These are phyloP conservation scores for Russula virescens DNA, from an alignment of 768 basidiomycete genomes.

Conservation along the genomic window DNA sequence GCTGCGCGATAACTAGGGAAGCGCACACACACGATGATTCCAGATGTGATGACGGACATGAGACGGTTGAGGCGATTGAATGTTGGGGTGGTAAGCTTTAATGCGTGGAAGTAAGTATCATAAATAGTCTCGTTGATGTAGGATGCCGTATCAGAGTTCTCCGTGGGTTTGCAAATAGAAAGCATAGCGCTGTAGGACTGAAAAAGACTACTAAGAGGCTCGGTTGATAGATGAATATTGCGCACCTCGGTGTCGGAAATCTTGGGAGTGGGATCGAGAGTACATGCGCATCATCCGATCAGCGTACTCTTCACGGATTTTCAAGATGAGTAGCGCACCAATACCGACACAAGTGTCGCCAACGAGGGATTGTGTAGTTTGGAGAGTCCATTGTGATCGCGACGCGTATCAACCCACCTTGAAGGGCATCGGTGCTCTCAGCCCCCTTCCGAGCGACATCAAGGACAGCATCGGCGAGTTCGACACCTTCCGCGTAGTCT, in stretches of 20 bases:
- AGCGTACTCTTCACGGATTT: conserved; percentile 98
- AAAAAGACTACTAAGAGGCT: not conserved
- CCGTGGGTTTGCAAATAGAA: conserved; percentile 96
- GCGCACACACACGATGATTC: conserved; percentile 96
- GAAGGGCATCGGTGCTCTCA: conserved; percentile 94
- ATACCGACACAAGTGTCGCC: conserved; percentile 99
- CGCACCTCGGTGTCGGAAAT: conserved; percentile 95
- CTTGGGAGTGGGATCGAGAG: conserved; percentile 96
- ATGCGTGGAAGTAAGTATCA: conserved; percentile 98
- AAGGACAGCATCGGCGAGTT: conserved; percentile 95
- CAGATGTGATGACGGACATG: conserved; percentile 97
- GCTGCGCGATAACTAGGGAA: conserved; percentile 99
- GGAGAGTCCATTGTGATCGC: too few species aligned
- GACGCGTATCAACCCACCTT: conserved; percentile 51
- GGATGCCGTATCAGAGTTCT: conserved; percentile 99
- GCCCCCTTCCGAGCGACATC: conserved; percentile 99
- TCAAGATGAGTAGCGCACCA: conserved; percentile 98
- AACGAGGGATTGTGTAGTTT: conserved; percentile 97
- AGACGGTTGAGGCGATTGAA: conserved; percentile 99
- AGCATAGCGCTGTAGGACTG: conserved; percentile 98
- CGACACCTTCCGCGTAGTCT: conserved; percentile 87
- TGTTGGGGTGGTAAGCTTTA: conserved; percentile 92
- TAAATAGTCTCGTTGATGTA: conserved; percentile 99
- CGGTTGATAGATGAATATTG: not conserved
- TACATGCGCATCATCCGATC: conserved; percentile 99